Conservation (phyloP, 2,329 filamentous ascomycete species). For the Sporothrix variecibatus region DNA sequence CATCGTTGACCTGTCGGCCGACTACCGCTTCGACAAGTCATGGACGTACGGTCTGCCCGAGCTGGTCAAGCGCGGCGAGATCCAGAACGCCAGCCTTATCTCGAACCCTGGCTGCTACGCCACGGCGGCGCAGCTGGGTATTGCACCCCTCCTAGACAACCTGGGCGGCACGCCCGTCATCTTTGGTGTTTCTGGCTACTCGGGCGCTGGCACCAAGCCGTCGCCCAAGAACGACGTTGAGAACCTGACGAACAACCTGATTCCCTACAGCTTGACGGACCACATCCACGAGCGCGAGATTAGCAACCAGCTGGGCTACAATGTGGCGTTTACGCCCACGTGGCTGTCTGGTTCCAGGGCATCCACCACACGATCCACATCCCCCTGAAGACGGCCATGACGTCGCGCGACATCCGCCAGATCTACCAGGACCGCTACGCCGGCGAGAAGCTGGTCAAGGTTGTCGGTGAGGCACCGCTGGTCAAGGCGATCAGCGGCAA, state of each 20-base stretch:
- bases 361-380: conserved; percentile 92
- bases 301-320: conserved; percentile 68
- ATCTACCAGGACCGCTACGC: conserved; percentile 96
- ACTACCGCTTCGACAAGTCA: conserved; percentile 82
- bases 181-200: conserved; percentile 93
- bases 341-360: conserved; percentile 95
- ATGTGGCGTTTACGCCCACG: conserved; percentile 90
- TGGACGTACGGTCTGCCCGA: conserved; percentile 95
- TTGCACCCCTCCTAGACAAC: conserved; percentile 76
- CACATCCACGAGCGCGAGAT: conserved; percentile 97
- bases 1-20: conserved; percentile 92
- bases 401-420: conserved; percentile 86
- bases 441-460: conserved; percentile 91
- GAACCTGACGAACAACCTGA: conserved; percentile 80
- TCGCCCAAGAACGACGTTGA: conserved; percentile 90
- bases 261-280: conserved; percentile 87
- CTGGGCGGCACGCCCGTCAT: conserved; percentile 77
- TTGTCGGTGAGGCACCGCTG: conserved; percentile 81
- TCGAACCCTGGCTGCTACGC: conserved; percentile 95
- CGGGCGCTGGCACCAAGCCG: conserved; percentile 91
- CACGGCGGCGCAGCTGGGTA: conserved; percentile 86
- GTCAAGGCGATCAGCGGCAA: conserved; percentile 83
- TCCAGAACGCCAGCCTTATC: conserved; percentile 79
- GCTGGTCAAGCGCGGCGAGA: conserved; percentile 72
- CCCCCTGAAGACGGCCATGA: conserved; percentile 82